These are phyloP conservation scores for Urochloa ruziziensis DNA, from an alignment of 176 grass and related monocot species.

Conservation along the genomic window DNA sequence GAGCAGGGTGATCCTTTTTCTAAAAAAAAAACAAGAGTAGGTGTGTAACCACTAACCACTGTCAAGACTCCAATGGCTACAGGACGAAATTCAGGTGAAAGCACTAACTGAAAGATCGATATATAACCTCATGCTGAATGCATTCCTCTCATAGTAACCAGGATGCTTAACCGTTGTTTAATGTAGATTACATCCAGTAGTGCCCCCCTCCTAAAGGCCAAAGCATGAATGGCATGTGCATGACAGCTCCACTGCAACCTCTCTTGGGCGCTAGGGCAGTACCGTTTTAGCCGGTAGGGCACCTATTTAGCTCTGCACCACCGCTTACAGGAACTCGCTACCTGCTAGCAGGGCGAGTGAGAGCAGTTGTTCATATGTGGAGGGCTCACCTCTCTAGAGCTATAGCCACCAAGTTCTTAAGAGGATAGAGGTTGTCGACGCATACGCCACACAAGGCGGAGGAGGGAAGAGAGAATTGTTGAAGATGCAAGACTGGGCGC, in stretches of 20 bases:
- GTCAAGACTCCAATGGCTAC: not conserved
- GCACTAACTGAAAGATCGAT: not conserved
- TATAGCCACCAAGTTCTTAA: not conserved
- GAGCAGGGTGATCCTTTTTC: no score
- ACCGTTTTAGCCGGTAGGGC: not conserved
- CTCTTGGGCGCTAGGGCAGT: not conserved
- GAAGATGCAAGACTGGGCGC: constrained; percentile 72
- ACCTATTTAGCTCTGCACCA: not conserved
- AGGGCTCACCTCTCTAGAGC: not conserved
- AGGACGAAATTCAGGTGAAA: not conserved
- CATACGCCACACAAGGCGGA: no score
- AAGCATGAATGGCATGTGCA: not conserved
- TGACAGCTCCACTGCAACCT: constrained; percentile 31
- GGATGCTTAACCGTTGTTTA: not conserved
- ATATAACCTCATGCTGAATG: no score
- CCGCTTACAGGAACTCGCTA: not conserved
- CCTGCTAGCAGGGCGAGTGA: not conserved
- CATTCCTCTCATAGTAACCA: not conserved
- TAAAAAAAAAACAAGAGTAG: no score
- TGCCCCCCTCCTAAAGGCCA: not conserved
- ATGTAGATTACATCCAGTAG: not conserved
- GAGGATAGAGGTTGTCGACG: not conserved
- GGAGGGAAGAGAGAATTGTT: no score
- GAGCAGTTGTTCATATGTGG: not conserved
- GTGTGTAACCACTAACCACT: not conserved